Percentiles rank a stretch among this genome's conserved stretches.
These are phyloP conservation scores for Endoconidiophora polonica DNA, from an alignment of 2,329 filamentous ascomycete species.

Conservation along the genomic window DNA sequence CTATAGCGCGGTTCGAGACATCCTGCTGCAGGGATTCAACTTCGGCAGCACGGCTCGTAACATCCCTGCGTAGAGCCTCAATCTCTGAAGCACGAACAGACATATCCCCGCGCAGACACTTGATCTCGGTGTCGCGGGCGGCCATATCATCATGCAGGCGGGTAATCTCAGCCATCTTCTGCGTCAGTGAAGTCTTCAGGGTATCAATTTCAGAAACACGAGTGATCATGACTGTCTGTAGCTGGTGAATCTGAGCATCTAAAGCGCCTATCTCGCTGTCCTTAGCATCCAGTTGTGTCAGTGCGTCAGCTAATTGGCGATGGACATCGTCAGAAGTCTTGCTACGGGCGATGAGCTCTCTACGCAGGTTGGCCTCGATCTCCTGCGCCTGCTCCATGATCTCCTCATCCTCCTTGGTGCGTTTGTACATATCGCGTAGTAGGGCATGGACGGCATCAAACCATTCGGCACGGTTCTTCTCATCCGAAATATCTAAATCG, in stretches of 20 bases:
- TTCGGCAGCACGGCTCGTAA: not conserved
- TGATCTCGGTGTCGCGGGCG: not conserved
- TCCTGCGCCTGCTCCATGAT: slow-evolving; percentile 43
- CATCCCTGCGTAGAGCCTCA: not conserved
- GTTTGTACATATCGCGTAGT: slow-evolving; percentile 32
- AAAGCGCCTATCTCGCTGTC: slow-evolving; percentile 29
- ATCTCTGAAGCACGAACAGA: not conserved
- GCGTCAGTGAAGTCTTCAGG: too few species aligned
- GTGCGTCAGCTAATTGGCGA: slow-evolving; percentile 24
- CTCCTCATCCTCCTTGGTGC: slow-evolving; percentile 32
- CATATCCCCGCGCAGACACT: slow-evolving; percentile 1
- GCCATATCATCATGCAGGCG: not conserved
- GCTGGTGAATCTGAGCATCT: slow-evolving; percentile 31
- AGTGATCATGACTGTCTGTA: slow-evolving; percentile 29
- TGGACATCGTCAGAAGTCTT: slow-evolving; percentile 32
- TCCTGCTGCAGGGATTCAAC: too few species aligned
- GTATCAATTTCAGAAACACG: slow-evolving; percentile 37
- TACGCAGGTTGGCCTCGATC: slow-evolving; percentile 36
- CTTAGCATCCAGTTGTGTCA: slow-evolving; percentile 22
- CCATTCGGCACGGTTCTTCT: slow-evolving; percentile 35
- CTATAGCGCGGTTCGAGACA: too few species aligned
- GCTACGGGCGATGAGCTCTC: slow-evolving; percentile 38
- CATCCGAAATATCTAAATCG: slow-evolving; percentile 36
- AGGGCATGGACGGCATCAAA: slow-evolving; percentile 36
- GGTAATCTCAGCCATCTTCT: too few species aligned